These are phyloP conservation scores for Claviceps pusilla DNA, from an alignment of 2,329 filamentous ascomycete species.

Conservation along the genomic window DNA sequence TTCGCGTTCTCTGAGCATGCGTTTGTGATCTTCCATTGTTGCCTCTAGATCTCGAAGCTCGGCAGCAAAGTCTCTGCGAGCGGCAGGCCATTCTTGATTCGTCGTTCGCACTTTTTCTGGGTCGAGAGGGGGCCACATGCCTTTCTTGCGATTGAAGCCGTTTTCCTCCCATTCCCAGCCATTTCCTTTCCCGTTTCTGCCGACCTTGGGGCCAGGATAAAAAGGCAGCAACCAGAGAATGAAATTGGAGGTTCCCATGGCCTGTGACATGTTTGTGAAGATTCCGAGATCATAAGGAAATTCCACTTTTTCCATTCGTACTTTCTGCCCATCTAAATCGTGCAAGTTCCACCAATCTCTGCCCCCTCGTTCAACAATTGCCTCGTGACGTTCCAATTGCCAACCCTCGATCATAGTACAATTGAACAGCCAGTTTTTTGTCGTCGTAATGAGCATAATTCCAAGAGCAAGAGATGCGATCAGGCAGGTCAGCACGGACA, in stretches of 20 bases:
- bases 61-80: constrained; percentile 18
- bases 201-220: constrained; percentile 32
- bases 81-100: constrained; percentile 24
- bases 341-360: constrained; percentile 29
- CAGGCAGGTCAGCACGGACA: constrained; percentile 42
- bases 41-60: constrained; percentile 21
- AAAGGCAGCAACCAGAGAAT: constrained; percentile 58
- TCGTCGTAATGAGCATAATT: constrained; percentile 49
- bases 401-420: constrained; percentile 70
- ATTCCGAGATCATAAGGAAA: constrained; percentile 73
- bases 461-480: constrained; percentile 45
- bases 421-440: constrained; percentile 50
- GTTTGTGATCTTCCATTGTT: constrained; percentile 29
- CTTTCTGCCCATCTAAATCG: constrained; percentile 21
- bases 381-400: constrained; percentile 52
- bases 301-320: constrained; percentile 49
- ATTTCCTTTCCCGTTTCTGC: constrained; percentile 21
- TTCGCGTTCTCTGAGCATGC: constrained; percentile 36
- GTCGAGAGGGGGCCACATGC: constrained; percentile 49
- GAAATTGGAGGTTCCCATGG: constrained; percentile 55
- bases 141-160: constrained; percentile 52
- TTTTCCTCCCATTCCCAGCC: constrained; percentile 59
- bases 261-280: constrained; percentile 57
- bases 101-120: constrained; percentile 42
- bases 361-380: constrained; percentile 33